These are phyloP conservation scores for Calocera viscosa DNA, from an alignment of 768 basidiomycete species.

Conservation along the genomic window DNA sequence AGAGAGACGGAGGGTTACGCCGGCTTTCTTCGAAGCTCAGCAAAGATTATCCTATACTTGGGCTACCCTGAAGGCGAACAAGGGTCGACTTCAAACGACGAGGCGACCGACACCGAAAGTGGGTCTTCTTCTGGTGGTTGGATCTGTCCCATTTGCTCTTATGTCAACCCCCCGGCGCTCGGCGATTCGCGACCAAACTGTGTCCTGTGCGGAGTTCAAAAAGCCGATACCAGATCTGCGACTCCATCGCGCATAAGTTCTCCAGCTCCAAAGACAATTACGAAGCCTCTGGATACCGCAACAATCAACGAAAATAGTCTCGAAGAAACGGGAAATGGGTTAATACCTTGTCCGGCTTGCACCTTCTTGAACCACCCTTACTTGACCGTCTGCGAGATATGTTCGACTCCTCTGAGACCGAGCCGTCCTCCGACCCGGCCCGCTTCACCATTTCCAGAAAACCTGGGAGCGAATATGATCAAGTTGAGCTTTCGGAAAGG, in stretches of 20 bases:
- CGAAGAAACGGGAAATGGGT: conserved; percentile 17
- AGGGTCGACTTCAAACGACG: background rate
- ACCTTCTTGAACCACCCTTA: conserved; percentile 84
- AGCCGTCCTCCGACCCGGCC: conserved; percentile 47
- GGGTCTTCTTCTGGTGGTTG: conserved; percentile 38
- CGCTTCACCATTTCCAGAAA: conserved; percentile 33
- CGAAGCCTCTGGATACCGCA: background rate
- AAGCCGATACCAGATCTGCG: background rate
- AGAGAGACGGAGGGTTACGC: conserved; percentile 76
- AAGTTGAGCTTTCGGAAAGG: conserved; percentile 86
- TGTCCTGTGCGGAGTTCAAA: conserved; percentile 66
- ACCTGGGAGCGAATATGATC: conserved; percentile 35
- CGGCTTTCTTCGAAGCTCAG: conserved; percentile 75
- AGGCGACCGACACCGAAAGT: conserved; percentile 9
- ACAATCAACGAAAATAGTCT: background rate
- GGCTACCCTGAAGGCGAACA: conserved; percentile 12
- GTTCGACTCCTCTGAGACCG: conserved; percentile 52
- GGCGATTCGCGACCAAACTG: conserved; percentile 32
- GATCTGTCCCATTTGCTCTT: conserved; percentile 84
- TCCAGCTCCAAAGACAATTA: conserved; percentile 17
- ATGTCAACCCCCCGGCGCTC: conserved; percentile 60
- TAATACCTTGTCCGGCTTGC: conserved; percentile 67
- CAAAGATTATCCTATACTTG: conserved; percentile 76
- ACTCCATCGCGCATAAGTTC: background rate
- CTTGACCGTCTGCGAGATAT: conserved; percentile 70